Evolutionary conservation across 1,139 yeast species (phyloP), one percentile per base, ranked within the genome.

Genomic region (Hemisphaericaspora xylanilytica): DNA sequence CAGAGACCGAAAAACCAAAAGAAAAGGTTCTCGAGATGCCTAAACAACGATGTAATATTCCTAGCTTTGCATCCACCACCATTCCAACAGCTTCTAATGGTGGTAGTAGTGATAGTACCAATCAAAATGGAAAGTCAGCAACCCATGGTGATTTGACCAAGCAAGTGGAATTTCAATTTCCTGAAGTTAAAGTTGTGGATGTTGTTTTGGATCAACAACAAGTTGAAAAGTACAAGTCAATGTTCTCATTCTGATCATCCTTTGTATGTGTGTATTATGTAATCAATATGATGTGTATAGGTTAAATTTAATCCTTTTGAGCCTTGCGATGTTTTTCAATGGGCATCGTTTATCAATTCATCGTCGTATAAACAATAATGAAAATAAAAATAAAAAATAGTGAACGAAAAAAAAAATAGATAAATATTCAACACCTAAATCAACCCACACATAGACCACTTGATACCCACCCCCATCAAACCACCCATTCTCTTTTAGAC

Each of bases 191-290:
- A 5, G 48, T 57, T 5, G 39, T 56, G 11, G 33, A 38, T 7
- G 63, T 53, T 15, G 38, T 32, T 2, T 49, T 66, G 34, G 61
- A 67, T 40, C 42, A 45, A 13, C 43, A 44, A 3, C 58, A 61
- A 47, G 70, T 67, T 14, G 55, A 55, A 21, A 46, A 50, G 28
- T 63, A 51, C 43, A 63, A 62, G 41, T 37, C 50, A 11, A 41
- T 56, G 35, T 67, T 63, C 44, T 49, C 54, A 22, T 67, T 67
- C 44, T 56, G 53, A 10, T 5, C 9, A 10, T 9, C 8, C n/a
- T 9, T 9, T 6, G n/a, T 20, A 22, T 6, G 11, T 9, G 4
- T 4, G 26, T 20, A 20, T 20, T 6, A 20, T 20, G 6, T 6
- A 20, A 9, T 20, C 9, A 20, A 9, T 20, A 6, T 8, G 4